Evolutionary conservation across 371 early-diverging fungal species (phyloP).

Genomic region (Lichtheimia ornata): DNA sequence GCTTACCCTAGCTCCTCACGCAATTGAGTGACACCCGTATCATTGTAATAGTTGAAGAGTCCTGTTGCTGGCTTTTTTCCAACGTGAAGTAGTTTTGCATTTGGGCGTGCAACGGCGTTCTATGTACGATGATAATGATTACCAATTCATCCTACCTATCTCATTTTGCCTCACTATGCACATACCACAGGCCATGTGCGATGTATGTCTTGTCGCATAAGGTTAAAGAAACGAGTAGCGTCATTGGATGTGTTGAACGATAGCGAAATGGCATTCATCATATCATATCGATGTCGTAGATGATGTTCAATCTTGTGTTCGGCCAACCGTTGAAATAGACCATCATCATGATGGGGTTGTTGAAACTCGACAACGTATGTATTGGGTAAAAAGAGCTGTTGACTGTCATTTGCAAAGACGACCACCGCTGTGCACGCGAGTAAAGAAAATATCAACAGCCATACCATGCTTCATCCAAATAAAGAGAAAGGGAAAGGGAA

Average conservation of each 20-base stretch:
- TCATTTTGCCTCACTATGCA: neutral
- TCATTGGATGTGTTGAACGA: constrained; percentile 28
- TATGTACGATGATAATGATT: neutral
- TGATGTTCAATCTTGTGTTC: constrained; percentile 28
- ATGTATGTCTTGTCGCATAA: constrained; percentile 22
- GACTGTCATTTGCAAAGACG: neutral
- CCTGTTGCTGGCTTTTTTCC: constrained; percentile 10
- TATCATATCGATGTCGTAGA: constrained; percentile 37
- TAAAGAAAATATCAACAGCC: too few species aligned
- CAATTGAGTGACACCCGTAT: constrained; percentile 32
- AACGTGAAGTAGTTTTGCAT: neutral
- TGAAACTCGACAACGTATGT: constrained; percentile 38
- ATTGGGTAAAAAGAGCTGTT: constrained; percentile 21
- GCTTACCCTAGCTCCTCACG: constrained; percentile 34
- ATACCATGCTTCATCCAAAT: too few species aligned
- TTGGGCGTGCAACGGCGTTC: constrained; percentile 16
- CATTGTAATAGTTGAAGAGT: constrained; percentile 32
- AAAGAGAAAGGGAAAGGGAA: neutral
- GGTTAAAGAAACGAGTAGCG: constrained; percentile 26
- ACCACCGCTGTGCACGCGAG: too few species aligned
- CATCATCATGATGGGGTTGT: neutral
- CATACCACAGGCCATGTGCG: constrained; percentile 49
- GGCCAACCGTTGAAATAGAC: constrained; percentile 26
- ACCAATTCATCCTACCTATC: neutral
- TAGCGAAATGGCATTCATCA: constrained; percentile 44